Evolutionary conservation across 2,329 filamentous ascomycete species (phyloP).

Genomic region (Colletotrichum sp.): DNA sequence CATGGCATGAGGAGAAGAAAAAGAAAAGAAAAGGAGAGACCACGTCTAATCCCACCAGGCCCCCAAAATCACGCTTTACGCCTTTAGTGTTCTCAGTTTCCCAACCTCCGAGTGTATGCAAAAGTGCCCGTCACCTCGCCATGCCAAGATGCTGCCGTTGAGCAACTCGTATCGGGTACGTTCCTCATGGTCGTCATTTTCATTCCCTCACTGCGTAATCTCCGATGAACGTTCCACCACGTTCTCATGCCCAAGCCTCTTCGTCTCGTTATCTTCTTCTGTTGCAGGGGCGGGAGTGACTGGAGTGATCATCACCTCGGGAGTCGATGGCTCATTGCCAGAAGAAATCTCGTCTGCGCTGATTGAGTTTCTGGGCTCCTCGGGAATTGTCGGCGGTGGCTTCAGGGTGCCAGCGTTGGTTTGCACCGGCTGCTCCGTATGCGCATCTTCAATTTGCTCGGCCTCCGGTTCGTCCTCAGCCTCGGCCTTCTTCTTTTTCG

Average conservation of each 20-base stretch:
- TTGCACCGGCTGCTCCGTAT: constrained; percentile 19
- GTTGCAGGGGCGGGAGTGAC: constrained; percentile 48
- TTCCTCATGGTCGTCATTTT: not conserved
- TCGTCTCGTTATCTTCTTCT: constrained; percentile 40
- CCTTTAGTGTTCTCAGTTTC: constrained; percentile 7
- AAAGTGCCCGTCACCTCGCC: not conserved
- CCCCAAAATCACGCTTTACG: constrained; percentile 13
- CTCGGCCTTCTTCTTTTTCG: constrained; percentile 31
- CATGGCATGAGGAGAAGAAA: not conserved
- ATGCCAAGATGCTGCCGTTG: not conserved
- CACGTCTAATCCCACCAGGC: constrained; percentile 8
- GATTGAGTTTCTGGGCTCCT: constrained; percentile 31
- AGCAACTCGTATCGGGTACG: not conserved
- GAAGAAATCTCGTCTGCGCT: constrained; percentile 4
- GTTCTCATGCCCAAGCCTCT: constrained; percentile 48
- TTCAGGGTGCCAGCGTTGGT: constrained; percentile 20
- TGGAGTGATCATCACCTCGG: constrained; percentile 53
- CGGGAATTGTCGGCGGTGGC: constrained; percentile 18
- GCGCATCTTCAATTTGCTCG: constrained; percentile 39
- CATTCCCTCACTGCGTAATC: constrained; percentile 34
- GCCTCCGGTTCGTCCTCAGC: constrained; percentile 36
- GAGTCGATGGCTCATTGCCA: constrained; percentile 33
- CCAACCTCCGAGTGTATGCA: constrained; percentile 17
- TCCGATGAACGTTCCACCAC: constrained; percentile 38
- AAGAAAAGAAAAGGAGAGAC: not conserved